Base-by-base conservation (phyloP, 306 rosid genomes). In the Quercus gilva region DNA sequence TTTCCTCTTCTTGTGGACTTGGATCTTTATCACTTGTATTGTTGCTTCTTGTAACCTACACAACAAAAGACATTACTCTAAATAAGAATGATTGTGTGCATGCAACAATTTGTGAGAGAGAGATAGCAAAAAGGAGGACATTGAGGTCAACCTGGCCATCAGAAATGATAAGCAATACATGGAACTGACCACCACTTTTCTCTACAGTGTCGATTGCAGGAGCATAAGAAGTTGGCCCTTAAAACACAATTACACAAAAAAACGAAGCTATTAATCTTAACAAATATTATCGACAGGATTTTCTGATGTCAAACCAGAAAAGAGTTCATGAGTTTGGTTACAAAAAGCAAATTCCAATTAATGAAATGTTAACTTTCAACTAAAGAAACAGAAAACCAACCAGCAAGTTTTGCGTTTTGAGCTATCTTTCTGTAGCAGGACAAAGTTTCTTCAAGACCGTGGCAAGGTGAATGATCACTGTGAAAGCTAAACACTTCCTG, bases 211-310 rank as follows among this genome's bases (percentile, higher is more conserved):
- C 91, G 75, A 91, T 83, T 35, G 99, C 97, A 0, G 99, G 95
- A 68, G 86, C 94, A 70, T 87, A 92, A 61, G 97, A 94, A 74
- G 99, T 92, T 76, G 99, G 97, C 71, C 97, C 99, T 94, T 77
- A 41, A n/a, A 88, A 64, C 67, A 72, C 29, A 74, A 80, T 74
- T 60, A 73, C 69, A 86, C 57, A 23, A 31, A 77, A 63, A 53
- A 21, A 35, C 72, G 64, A 71, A 85, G 74, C 13, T 70, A 69
- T 49, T 17, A 73, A 14, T 67, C 74, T 53, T 52, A 23, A 61
- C 74, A 74, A 74, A 61, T 26, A 23, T 43, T 21, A 51, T 2
- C 29, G 28, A 33, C 69, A 12, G 14, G 68, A 56, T 41, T 65
- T 37, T 43, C 69, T 49, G 60, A 26, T 26, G 31, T 45, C 26